Base-by-base conservation (phyloP, 1,284 basidiomycete genomes). In the Phaffia rhodozyma region DNA sequence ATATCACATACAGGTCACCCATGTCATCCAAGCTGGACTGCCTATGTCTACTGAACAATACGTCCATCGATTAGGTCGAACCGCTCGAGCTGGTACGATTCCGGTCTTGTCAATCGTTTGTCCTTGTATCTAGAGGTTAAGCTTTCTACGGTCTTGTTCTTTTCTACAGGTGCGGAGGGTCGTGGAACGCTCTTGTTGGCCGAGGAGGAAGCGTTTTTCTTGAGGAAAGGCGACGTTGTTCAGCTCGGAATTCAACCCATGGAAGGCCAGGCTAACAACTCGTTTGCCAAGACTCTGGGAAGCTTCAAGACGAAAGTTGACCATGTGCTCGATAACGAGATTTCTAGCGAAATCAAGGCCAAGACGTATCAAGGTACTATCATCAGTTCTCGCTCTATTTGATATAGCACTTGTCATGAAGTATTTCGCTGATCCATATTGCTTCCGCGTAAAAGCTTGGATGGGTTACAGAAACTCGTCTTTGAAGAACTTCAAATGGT, bases 381-480 rank as follows among this genome's bases (percentile, higher is more conserved):
- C 30, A 34, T 34, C 47, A 21, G 30, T 25, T 16, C 20, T 49
- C 25, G 16, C 34, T 20, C 27, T 21, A 21, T 55, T 57, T 13
- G 25, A 9, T 57, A 20, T 57, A 30, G 5, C 50, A 9, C 18
- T 38, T 61, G 5, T 58, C 57, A 38, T 47, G 5, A 16, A 23
- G 20, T 6, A 29, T 38, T n/a, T 3, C 4, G 21, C 60, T 50
- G 18, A 58, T 23, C 25, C 5, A 27, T 58, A 43, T 21, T 51
- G 29, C 49, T 49, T 25, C 43, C 58, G 58, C 5, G n/a, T 23
- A 7, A 27, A n/a, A 43, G 25, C 9, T 70, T 74, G 52, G 80
- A 78, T 86, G 55, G 85, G 84, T 11, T 85, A 83, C 72, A 85
- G 85, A 72, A 81, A 81, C 54, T 70, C 75, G 1, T 75, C 72